Evolutionary conservation across 2,329 filamentous ascomycete genomes (phyloP).

Genomic region (Trichophyton simii): DNA sequence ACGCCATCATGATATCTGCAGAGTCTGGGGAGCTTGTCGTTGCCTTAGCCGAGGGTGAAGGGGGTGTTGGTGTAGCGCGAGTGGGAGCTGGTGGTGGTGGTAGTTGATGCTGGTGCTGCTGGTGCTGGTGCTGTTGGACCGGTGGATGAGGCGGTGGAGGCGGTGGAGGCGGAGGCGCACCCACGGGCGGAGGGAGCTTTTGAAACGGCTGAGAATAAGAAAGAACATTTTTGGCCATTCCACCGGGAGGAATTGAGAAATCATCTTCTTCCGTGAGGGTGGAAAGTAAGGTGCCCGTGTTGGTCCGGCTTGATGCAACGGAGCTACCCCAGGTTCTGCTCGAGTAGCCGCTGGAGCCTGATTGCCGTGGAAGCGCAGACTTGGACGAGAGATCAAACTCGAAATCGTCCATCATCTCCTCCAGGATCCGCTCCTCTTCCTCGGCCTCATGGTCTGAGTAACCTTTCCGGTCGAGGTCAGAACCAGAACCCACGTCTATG

Average conservation of each 20-base stretch:
- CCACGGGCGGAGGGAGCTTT: conserved; percentile 26
- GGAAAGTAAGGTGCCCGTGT: conserved; percentile 54
- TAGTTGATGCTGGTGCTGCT: conserved; percentile 9
- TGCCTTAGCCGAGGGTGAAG: conserved; percentile 7
- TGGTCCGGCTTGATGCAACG: conserved; percentile 57
- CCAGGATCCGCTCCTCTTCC: conserved; percentile 62
- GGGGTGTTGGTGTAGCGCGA: conserved; percentile 15
- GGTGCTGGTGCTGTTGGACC: conserved; percentile 14
- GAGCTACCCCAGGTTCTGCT: conserved; percentile 71
- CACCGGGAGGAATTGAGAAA: neutral
- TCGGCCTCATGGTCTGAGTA: conserved; percentile 54
- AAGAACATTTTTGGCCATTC: conserved; percentile 21
- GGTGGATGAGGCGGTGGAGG: conserved; percentile 11
- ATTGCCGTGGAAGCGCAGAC: conserved; percentile 60
- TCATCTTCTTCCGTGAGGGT: conserved; percentile 55
- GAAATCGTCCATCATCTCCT: conserved; percentile 84
- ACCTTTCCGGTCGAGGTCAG: conserved; percentile 24
- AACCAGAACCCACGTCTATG: conserved; percentile 10
- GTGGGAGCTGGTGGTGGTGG: conserved; percentile 14
- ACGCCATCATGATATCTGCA: conserved; percentile 24
- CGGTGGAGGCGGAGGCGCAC: conserved; percentile 14
- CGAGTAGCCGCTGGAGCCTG: conserved; percentile 69
- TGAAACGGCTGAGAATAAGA: conserved; percentile 25
- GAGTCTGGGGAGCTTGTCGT: conserved; percentile 18
- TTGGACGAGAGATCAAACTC: conserved; percentile 58